phyloP scores from a whole-genome alignment of 192 early-diverging fungal species.

The Gaertneriomyces semiglobifer region DNA sequence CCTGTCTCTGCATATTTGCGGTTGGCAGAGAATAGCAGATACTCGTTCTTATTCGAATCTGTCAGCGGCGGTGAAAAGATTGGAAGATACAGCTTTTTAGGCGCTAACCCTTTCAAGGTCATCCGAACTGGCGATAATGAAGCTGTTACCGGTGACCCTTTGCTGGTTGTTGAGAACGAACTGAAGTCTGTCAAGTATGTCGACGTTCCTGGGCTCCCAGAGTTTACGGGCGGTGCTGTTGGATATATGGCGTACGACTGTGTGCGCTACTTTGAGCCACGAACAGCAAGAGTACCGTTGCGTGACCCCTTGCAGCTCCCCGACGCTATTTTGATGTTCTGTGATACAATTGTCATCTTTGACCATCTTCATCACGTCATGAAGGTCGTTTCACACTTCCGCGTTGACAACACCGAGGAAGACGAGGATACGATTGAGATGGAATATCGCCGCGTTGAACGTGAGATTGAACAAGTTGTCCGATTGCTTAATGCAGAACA shows the following conservation, averaged over 20 bases:
- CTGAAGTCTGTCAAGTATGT: slow-evolving; percentile 74
- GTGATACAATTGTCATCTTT: slow-evolving; percentile 93
- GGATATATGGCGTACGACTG: slow-evolving; percentile 98
- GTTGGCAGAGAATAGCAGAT: slow-evolving; percentile 57
- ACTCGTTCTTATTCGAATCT: slow-evolving; percentile 96
- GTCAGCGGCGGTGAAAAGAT: slow-evolving; percentile 92
- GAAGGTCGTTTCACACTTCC: slow-evolving; percentile 84
- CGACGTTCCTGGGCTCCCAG: slow-evolving; percentile 74
- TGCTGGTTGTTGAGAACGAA: slow-evolving; percentile 81
- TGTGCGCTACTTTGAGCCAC: slow-evolving; percentile 96
- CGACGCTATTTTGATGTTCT: slow-evolving; percentile 90
- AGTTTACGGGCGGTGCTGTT: slow-evolving; percentile 91
- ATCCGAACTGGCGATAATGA: slow-evolving; percentile 73
- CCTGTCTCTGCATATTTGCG: slow-evolving; percentile 95
- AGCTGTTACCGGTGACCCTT: slow-evolving; percentile 75
- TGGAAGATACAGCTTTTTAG: slow-evolving; percentile 94
- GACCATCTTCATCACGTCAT: slow-evolving; percentile 90
- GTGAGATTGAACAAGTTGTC: slow-evolving; percentile 68
- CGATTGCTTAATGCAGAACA: slow-evolving; percentile 64
- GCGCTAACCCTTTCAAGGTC: slow-evolving; percentile 85
- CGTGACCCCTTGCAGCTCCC: slow-evolving; percentile 86
- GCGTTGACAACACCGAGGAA: slow-evolving; percentile 32
- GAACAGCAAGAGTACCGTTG: slow-evolving; percentile 66
- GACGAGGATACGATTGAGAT: slow-evolving; percentile 51
- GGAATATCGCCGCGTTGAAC: slow-evolving; percentile 66